Evolutionary conservation across 345 rosid species (phyloP).

Genomic region (Syzygium grande): DNA sequence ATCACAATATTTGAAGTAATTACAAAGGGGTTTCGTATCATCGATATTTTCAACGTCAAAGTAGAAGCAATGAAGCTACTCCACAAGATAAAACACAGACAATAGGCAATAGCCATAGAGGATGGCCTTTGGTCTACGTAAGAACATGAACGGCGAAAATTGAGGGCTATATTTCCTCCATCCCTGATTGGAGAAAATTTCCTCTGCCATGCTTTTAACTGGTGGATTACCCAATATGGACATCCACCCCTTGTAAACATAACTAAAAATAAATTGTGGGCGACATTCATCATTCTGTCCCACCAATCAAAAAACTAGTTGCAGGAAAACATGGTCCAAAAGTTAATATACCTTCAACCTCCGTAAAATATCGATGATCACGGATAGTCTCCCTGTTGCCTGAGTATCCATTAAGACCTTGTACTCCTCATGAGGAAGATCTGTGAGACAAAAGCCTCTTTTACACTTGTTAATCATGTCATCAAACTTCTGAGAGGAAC

Average conservation of each 20-base stretch:
- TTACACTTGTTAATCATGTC: conserved; percentile 72
- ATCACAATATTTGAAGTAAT: background rate
- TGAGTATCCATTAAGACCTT: conserved; percentile 66
- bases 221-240: background rate
- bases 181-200: background rate
- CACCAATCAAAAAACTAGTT: background rate
- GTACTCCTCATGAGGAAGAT: conserved; percentile 67
- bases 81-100: background rate
- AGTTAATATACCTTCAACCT: conserved; percentile 64
- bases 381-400: conserved; percentile 81
- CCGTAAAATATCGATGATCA: conserved; percentile 67
- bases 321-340: background rate
- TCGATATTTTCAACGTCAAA: background rate
- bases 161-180: background rate
- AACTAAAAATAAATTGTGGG: background rate
- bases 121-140: background rate
- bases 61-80: background rate
- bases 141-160: background rate
- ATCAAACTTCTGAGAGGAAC: conserved; percentile 58
- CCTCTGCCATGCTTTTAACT: background rate
- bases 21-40: background rate
- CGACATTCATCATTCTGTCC: background rate
- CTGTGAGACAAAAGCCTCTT: conserved; percentile 56
- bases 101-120: background rate
- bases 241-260: background rate